Percentiles rank a stretch among this genome's conserved stretches.
Conservation (phyloP, 2,329 filamentous ascomycete genomes). For the Diaporthe destruens region DNA sequence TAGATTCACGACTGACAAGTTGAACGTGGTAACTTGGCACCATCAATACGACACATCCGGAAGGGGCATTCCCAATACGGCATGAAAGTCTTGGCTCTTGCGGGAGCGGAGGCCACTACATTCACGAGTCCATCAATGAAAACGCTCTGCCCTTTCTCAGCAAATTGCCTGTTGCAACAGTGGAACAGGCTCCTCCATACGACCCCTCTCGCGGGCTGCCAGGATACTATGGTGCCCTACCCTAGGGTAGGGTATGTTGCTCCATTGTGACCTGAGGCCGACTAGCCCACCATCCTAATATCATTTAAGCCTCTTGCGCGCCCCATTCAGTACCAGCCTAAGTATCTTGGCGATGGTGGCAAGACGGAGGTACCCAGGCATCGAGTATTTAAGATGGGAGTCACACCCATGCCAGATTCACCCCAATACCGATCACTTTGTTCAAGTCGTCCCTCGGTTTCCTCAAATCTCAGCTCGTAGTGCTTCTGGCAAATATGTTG, state of each 20-base stretch:
- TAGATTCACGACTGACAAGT: background rate
- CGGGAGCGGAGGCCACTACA: constrained; percentile 2
- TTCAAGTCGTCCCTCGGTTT: no score
- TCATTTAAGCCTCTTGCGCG: background rate
- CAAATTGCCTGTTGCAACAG: constrained; percentile 17
- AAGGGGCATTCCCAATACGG: constrained; percentile 11
- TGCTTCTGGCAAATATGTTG: background rate
- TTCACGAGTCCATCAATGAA: constrained; percentile 12
- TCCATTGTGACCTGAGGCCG: background rate
- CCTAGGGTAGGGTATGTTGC: background rate
- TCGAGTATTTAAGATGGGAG: background rate
- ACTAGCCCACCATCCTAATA: background rate
- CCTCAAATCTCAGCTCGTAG: background rate
- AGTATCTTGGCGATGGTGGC: constrained; percentile 13
- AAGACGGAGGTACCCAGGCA: background rate
- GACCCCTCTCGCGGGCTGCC: background rate
- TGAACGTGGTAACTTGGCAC: constrained; percentile 5
- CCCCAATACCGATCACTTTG: no score
- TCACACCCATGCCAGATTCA: background rate
- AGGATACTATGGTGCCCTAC: no score
- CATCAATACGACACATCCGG: constrained; percentile 20
- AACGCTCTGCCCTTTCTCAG: background rate
- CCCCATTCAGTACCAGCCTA: background rate
- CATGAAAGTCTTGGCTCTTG: constrained; percentile 14
- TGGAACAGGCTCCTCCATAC: constrained; percentile 13